Evolutionary conservation across 805 yeast genomes (phyloP).

Genomic region (Teunomyces barrocoloradensis): DNA sequence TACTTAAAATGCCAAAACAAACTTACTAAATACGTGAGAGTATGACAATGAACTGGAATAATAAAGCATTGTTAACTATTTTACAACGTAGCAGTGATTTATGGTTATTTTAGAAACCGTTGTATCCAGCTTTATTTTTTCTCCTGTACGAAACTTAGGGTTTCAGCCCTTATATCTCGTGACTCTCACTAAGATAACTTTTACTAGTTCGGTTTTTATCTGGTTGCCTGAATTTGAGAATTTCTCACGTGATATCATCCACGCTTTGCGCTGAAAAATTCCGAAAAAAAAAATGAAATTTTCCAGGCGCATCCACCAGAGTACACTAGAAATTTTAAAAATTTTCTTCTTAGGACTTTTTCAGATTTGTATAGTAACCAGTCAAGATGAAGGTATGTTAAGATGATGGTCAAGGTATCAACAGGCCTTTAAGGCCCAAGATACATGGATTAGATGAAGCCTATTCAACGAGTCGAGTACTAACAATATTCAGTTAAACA

Average conservation of each 20-base stretch:
- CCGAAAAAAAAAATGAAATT: conserved; percentile 2
- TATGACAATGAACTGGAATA: too few species aligned
- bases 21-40: too few species aligned
- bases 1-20: too few species aligned
- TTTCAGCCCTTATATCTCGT: background rate
- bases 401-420: background rate
- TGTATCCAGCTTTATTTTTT: background rate
- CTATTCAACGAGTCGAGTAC: conserved; percentile 3
- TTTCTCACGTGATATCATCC: background rate
- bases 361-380: conserved; percentile 23
- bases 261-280: conserved; percentile 1
- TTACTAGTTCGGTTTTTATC: background rate
- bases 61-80: too few species aligned
- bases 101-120: too few species aligned
- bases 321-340: conserved; percentile 6
- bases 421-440: background rate
- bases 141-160: background rate
- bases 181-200: background rate
- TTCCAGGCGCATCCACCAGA: conserved; percentile 4
- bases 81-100: too few species aligned
- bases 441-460: background rate
- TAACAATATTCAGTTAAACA: conserved; percentile 69
- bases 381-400: conserved; percentile 46
- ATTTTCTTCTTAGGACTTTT: conserved; percentile 19
- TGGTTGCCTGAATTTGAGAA: background rate